Base-by-base conservation (phyloP, 228 moss, liverwort and hornwort species). In the Sphagnum fallax region DNA sequence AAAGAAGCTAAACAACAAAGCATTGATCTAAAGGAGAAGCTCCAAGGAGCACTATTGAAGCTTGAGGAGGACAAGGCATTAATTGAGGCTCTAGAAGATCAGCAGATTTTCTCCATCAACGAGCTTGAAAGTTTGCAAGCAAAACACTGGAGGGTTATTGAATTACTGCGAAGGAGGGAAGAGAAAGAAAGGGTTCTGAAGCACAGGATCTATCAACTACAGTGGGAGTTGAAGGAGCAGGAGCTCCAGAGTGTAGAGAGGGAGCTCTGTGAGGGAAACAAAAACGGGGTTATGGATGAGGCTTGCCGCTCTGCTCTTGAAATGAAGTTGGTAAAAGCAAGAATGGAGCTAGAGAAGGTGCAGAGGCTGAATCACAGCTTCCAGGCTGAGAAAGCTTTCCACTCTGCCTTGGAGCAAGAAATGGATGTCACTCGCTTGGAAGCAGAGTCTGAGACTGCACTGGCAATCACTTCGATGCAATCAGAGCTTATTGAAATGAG, bases 401-500 rank as follows among this genome's bases (percentile, higher is more conserved):
- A 75, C 53, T 67, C 69, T 53, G 83, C 68, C 15, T 67, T 72
- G 48, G 79, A 87, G 73, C 74, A 76, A 69, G 82, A 82, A 50
- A 70, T 81, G 59, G 80, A 83, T 50, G 52, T 74, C 16, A 64
- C 69, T 18, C 61, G 67, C 51, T 52, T 72, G 47, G 47, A 67
- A 67, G 70, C 69, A 65, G 91, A 93, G 77, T 63, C 80, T 7
- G 84, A 85, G 70, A 79, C 82, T 66, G 77, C 80, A 52, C 68
- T 81, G 55, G 68, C 78, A 50, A 75, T 76, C 50, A 84, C 81
- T 16, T 79, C 80, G 3, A 73, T 94, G 80, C 88, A 87, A 16
- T 76, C 81, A 51, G 90, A 90, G 75, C 80, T 91, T 61, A 64
- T 84, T 10, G 90, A 83, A 16, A 65, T 91, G 49, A 75, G 80